Conservation (phyloP, 1,284 basidiomycete genomes). For the Cutaneotrichosporon sp. region DNA sequence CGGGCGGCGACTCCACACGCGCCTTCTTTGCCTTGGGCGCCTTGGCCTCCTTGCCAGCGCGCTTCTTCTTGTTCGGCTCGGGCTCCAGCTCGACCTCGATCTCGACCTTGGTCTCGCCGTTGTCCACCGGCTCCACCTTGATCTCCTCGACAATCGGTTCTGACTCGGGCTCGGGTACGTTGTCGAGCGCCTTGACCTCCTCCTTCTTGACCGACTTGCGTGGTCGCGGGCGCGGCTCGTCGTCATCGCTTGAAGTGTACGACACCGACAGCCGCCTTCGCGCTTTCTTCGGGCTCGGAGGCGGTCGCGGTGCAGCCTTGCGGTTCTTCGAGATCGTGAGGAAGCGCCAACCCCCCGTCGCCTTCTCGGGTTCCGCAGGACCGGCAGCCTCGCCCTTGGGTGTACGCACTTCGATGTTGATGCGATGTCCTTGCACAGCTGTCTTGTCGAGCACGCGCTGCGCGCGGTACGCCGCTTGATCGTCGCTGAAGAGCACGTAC, state of each 20-base stretch:
- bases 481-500: constrained; percentile 48
- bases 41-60: constrained; percentile 24
- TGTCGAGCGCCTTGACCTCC: constrained; percentile 14
- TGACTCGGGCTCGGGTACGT: background rate
- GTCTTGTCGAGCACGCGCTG: constrained; percentile 42
- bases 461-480: constrained; percentile 33
- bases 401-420: constrained; percentile 34
- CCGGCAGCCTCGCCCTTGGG: constrained; percentile 20
- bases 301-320: constrained; percentile 16
- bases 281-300: constrained; percentile 23
- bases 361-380: constrained; percentile 20
- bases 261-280: constrained; percentile 23
- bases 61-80: constrained; percentile 40
- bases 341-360: constrained; percentile 34
- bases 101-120: constrained; percentile 6
- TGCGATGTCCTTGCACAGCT: constrained; percentile 33
- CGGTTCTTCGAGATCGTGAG: constrained; percentile 47
- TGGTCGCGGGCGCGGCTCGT: constrained; percentile 12
- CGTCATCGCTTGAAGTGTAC: constrained; percentile 32
- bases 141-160: constrained; percentile 7
- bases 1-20: constrained; percentile 21
- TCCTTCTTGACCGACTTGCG: constrained; percentile 11
- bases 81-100: constrained; percentile 13
- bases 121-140: constrained; percentile 9
- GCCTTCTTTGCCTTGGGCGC: constrained; percentile 18